Evolutionary conservation across 2,329 filamentous ascomycete species (phyloP).

Genomic region (Triangularia verruculosa): DNA sequence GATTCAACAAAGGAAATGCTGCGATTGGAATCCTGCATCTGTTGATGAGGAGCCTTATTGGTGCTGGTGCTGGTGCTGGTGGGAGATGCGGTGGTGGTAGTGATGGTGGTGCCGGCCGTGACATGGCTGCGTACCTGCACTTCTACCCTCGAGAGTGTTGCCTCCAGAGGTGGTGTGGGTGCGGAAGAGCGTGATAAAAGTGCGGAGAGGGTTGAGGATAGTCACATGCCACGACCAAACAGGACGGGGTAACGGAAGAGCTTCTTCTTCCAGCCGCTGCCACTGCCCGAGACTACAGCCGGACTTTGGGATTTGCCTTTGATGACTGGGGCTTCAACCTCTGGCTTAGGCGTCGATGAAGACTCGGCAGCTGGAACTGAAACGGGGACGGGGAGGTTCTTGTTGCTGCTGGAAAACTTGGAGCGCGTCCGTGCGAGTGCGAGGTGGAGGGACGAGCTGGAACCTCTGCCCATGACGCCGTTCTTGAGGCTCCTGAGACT

Average conservation of each 20-base stretch:
- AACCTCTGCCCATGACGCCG: not conserved
- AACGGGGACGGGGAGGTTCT: conserved; percentile 7
- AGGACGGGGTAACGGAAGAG: conserved; percentile 23
- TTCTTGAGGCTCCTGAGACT: conserved; percentile 1
- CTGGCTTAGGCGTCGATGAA: conserved; percentile 5
- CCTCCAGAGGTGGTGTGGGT: conserved; percentile 12
- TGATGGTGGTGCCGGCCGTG: conserved; percentile 2
- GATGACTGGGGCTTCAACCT: conserved; percentile 4
- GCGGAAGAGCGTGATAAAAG: not conserved
- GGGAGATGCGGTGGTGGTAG: conserved; percentile 3
- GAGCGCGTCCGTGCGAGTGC: conserved; percentile 2
- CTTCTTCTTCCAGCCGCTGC: conserved; percentile 25
- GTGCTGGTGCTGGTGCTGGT: not conserved
- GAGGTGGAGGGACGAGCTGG: conserved; percentile 8
- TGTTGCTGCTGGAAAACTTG: conserved; percentile 4
- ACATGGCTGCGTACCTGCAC: conserved; percentile 3
- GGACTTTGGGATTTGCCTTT: conserved; percentile 5
- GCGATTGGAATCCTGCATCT: conserved; percentile 26
- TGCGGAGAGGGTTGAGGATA: conserved; percentile 12
- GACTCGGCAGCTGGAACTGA: conserved; percentile 6
- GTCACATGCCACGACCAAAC: conserved; percentile 27
- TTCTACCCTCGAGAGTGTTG: conserved; percentile 11
- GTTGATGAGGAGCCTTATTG: conserved; percentile 4
- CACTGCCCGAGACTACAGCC: conserved; percentile 10
- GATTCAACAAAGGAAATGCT: conserved; percentile 26